Conservation (phyloP, 2,329 filamentous ascomycete genomes). For the Beauveria bassiana region DNA sequence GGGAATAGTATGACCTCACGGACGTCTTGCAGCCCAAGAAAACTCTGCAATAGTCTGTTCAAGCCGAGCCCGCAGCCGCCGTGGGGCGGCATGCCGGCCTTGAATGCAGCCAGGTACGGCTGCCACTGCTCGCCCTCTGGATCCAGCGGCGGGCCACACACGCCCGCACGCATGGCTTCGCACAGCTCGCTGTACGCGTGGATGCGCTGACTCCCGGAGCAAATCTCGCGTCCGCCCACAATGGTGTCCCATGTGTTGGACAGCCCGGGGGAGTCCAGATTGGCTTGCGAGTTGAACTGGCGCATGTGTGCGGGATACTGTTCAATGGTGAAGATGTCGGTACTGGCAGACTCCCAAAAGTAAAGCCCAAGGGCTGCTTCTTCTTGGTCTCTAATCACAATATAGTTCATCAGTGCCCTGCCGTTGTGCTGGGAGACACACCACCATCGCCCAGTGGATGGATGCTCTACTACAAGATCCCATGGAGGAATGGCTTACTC, state of each 20-base stretch:
- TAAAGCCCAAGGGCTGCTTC: neutral
- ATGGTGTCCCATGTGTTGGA: constrained; percentile 2
- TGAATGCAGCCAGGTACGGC: neutral
- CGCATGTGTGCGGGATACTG: neutral
- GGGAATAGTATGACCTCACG: neutral
- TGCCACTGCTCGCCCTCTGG: constrained; percentile 2
- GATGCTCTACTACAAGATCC: neutral
- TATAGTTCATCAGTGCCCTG: neutral
- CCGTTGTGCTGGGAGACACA: neutral
- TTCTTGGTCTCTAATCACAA: neutral
- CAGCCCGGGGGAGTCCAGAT: neutral
- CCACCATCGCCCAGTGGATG: neutral
- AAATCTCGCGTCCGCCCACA: neutral
- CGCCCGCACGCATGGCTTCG: neutral
- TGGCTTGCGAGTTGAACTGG: neutral
- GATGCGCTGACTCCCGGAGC: neutral
- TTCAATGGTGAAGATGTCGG: neutral
- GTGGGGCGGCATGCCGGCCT: constrained; percentile 1
- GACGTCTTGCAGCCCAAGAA: neutral
- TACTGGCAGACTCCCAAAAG: neutral
- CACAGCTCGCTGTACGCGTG: neutral
- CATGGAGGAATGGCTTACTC: neutral
- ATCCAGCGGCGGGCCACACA: neutral
- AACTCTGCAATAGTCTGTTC: neutral
- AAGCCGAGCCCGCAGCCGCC: neutral